These are phyloP conservation scores for Buddleja alternifolia DNA, from an alignment of 257 asterid genomes.

Conservation along the genomic window DNA sequence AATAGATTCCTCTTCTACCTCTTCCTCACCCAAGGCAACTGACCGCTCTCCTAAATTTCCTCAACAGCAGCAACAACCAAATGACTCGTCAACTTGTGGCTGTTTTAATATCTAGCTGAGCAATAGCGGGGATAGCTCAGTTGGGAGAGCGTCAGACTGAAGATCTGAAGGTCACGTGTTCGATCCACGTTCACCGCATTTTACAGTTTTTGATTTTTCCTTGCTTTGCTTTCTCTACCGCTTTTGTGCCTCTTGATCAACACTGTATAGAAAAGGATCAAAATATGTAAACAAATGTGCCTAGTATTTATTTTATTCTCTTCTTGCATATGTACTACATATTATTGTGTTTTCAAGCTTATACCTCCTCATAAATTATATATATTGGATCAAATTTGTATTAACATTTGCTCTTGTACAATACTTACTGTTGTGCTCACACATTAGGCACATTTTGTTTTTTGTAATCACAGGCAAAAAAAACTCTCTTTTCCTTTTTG, in stretches of 20 bases:
- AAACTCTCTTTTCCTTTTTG: too few species aligned
- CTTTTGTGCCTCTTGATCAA: too few species aligned
- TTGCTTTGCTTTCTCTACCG: not conserved
- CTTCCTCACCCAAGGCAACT: slow-evolving; percentile 41
- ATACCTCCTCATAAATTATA: not conserved
- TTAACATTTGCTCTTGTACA: not conserved
- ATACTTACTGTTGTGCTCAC: not conserved
- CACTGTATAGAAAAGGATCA: too few species aligned
- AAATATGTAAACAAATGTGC: too few species aligned
- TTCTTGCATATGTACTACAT: too few species aligned
- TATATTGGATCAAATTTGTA: not conserved
- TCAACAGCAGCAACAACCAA: not conserved
- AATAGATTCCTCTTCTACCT: slow-evolving; percentile 30
- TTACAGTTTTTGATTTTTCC: not conserved
- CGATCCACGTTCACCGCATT: slow-evolving; percentile 19
- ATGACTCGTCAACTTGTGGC: slow-evolving; percentile 31
- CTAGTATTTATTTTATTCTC: too few species aligned
- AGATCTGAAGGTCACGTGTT: slow-evolving; percentile 35
- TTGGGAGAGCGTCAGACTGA: slow-evolving; percentile 78
- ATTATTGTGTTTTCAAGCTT: not conserved
- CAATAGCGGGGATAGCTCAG: slow-evolving; percentile 57
- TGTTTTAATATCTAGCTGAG: slow-evolving; percentile 26
- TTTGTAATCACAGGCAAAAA: too few species aligned
- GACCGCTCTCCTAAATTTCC: slow-evolving; percentile 10
- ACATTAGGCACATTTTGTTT: too few species aligned